Evolutionary conservation across 768 basidiomycete species (phyloP).

Genomic region (Suillus fuscotomentosus): DNA sequence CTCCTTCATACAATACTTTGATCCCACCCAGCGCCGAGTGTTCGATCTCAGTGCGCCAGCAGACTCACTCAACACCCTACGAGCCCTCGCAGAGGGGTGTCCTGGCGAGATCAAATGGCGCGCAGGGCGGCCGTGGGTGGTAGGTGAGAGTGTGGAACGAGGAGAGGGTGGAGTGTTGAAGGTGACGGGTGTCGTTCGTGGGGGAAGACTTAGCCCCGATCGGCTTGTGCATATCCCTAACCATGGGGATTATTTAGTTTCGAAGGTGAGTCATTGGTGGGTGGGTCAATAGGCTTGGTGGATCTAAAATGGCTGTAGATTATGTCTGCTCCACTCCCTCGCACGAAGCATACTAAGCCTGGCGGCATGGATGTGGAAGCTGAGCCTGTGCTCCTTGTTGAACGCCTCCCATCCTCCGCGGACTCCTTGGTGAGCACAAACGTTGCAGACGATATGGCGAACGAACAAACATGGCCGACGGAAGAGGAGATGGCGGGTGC

Average conservation of each 20-base stretch:
- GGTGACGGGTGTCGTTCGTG: slow-evolving; percentile 86
- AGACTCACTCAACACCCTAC: slow-evolving; percentile 70
- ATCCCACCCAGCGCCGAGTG: slow-evolving; percentile 74
- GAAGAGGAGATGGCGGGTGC: slow-evolving; percentile 85
- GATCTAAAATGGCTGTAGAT: slow-evolving; percentile 47
- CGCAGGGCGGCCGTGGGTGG: slow-evolving; percentile 73
- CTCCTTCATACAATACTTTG: slow-evolving; percentile 95
- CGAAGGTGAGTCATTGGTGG: slow-evolving; percentile 50
- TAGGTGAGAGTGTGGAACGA: slow-evolving; percentile 66
- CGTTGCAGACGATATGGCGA: slow-evolving; percentile 83
- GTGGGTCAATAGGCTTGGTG: not conserved
- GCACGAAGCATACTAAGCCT: slow-evolving; percentile 32
- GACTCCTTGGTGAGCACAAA: slow-evolving; percentile 89
- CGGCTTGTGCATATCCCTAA: slow-evolving; percentile 85
- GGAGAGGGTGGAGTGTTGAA: slow-evolving; percentile 62
- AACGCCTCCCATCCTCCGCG: slow-evolving; percentile 60
- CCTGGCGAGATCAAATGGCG: slow-evolving; percentile 82
- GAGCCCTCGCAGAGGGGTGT: slow-evolving; percentile 81
- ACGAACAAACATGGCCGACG: slow-evolving; percentile 99
- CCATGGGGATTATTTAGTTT: slow-evolving; percentile 84
- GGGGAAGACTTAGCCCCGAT: slow-evolving; percentile 71
- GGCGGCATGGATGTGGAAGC: slow-evolving; percentile 54
- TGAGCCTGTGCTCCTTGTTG: slow-evolving; percentile 60
- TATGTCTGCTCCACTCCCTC: slow-evolving; percentile 53
- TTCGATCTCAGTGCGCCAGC: slow-evolving; percentile 66